phyloP scores from a whole-genome alignment of 352 stramenopile genomes.

The Poterioochromonas sp. region DNA sequence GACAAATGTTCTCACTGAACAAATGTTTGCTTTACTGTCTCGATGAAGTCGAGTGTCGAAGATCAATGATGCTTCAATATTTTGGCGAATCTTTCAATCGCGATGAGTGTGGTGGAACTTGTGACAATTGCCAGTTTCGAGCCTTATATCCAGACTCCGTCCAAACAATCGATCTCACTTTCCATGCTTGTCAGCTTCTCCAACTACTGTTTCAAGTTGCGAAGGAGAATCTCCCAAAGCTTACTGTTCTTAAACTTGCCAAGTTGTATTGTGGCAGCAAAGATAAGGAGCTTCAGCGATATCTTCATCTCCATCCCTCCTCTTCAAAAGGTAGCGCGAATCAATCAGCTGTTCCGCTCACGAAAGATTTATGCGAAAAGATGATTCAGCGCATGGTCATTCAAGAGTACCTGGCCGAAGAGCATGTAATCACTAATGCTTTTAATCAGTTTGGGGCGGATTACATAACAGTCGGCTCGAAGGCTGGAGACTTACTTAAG shows the following conservation, averaged over 20 bases:
- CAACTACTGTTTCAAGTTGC: neutral
- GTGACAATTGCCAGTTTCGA: conserved; percentile 67
- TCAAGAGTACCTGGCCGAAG: conserved; percentile 7
- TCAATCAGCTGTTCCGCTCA: neutral
- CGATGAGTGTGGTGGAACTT: conserved; percentile 61
- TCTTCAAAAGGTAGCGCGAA: neutral
- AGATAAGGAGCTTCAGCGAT: conserved; percentile 6
- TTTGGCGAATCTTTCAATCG: conserved; percentile 73
- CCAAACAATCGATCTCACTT: neutral
- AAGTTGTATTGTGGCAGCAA: neutral
- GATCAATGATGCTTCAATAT: conserved; percentile 71
- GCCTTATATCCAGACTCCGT: neutral
- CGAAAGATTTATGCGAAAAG: neutral
- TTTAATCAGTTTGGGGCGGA: neutral
- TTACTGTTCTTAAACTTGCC: neutral
- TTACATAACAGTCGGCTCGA: neutral
- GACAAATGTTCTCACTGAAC: conserved; percentile 33
- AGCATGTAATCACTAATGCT: neutral
- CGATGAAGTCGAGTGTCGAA: conserved; percentile 60
- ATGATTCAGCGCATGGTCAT: conserved; percentile 6
- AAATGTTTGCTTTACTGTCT: conserved; percentile 46
- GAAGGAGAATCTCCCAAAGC: neutral
- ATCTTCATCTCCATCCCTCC: neutral
- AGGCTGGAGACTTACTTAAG: neutral
- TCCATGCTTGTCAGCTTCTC: neutral